These are phyloP conservation scores for Haplosporangium sp. DNA, from an alignment of 371 early-diverging fungal genomes.

Conservation along the genomic window DNA sequence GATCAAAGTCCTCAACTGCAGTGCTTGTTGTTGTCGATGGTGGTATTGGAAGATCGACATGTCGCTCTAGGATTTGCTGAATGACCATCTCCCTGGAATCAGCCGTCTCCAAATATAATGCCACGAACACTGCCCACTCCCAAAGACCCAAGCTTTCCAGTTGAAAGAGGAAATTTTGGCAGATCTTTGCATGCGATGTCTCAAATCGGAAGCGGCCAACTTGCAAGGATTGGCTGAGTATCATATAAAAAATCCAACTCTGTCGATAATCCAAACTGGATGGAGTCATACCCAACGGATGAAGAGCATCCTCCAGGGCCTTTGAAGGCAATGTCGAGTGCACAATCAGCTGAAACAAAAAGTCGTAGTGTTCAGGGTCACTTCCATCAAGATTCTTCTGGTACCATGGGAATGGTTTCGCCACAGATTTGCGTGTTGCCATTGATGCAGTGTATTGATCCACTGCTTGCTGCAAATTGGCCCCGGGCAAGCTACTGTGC, in stretches of 20 bases:
- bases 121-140: slow-evolving; percentile 77
- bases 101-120: slow-evolving; percentile 40
- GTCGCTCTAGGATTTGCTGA: slow-evolving; percentile 29
- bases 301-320: slow-evolving; percentile 65
- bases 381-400: slow-evolving; percentile 1
- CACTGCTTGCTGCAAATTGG: slow-evolving; percentile 61
- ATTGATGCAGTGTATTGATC: slow-evolving; percentile 59
- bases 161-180: slow-evolving; percentile 65
- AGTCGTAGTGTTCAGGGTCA: slow-evolving; percentile 60
- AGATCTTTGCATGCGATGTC: slow-evolving; percentile 51
- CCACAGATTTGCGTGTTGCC: slow-evolving; percentile 23
- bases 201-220: slow-evolving; percentile 60
- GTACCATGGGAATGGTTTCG: slow-evolving; percentile 62
- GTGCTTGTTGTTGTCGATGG: not conserved
- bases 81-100: slow-evolving; percentile 12
- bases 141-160: slow-evolving; percentile 77
- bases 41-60: slow-evolving; percentile 26
- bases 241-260: slow-evolving; percentile 68
- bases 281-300: slow-evolving; percentile 61
- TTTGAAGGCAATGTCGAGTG: slow-evolving; percentile 57
- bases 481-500: slow-evolving; percentile 68
- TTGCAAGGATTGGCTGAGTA: slow-evolving; percentile 63
- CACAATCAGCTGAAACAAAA: slow-evolving; percentile 72
- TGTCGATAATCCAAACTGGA: slow-evolving; percentile 68
- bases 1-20: slow-evolving; percentile 5